Conservation (phyloP, 139 green algal genomes). For the Deuterostichococcus epilithicus region DNA sequence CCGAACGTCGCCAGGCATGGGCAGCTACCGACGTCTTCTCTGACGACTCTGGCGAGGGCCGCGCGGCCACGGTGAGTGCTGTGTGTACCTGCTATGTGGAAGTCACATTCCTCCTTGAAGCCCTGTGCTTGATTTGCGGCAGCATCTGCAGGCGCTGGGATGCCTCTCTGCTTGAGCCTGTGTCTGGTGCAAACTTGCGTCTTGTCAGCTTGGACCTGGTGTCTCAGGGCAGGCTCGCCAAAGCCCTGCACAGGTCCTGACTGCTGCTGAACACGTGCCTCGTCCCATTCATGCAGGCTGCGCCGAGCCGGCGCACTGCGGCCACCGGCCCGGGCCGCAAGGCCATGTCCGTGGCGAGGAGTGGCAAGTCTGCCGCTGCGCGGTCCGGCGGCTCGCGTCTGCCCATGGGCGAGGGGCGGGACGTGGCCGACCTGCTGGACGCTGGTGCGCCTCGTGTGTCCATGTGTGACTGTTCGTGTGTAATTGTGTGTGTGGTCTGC, state of each 20-base stretch:
- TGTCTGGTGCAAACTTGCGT: too few species aligned
- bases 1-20: conserved; percentile 66
- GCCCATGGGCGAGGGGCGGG: conserved; percentile 25
- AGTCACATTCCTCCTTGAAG: too few species aligned
- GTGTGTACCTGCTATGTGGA: too few species aligned
- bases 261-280: too few species aligned
- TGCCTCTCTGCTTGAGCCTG: too few species aligned
- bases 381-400: conserved; percentile 15
- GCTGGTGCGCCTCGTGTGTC: conserved; percentile 46
- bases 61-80: background rate
- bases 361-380: background rate
- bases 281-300: background rate
- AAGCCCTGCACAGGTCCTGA: too few species aligned
- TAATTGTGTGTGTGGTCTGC: too few species aligned
- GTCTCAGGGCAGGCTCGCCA: too few species aligned
- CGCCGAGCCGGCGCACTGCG: background rate
- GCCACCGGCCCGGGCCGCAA: background rate
- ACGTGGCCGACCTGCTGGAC: conserved; percentile 87
- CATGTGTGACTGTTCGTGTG: conserved; percentile 21
- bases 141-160: too few species aligned
- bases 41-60: conserved; percentile 53
- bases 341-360: background rate
- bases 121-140: too few species aligned
- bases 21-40: conserved; percentile 77
- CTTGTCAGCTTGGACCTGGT: too few species aligned